A percentile compares a stretch with the other conserved stretches of the same genome.
Evolutionary conservation across 805 yeast species (phyloP).

Genomic region (Barnettozyma wickerhamii): DNA sequence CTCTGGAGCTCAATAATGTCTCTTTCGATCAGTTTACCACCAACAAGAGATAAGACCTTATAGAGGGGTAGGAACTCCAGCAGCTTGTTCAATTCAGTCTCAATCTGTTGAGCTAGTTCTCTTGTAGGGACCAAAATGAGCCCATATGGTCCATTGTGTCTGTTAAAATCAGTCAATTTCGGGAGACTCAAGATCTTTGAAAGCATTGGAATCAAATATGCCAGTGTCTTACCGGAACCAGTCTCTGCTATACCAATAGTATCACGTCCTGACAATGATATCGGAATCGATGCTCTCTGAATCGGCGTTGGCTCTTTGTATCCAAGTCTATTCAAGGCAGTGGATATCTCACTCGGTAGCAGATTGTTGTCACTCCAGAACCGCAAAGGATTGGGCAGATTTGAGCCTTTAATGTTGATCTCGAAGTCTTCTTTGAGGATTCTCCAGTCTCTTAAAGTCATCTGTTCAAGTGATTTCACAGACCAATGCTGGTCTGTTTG

Average conservation of each 20-base stretch:
- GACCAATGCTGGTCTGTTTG: constrained; percentile 51
- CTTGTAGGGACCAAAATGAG: constrained; percentile 87
- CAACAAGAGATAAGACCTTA: constrained; percentile 67
- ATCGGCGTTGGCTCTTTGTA: constrained; percentile 81
- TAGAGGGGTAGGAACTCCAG: constrained; percentile 34
- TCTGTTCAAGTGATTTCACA: constrained; percentile 53
- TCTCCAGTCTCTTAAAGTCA: constrained; percentile 89
- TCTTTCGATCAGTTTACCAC: constrained; percentile 83
- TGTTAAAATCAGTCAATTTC: constrained; percentile 40
- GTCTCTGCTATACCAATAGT: constrained; percentile 92
- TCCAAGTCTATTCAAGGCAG: constrained; percentile 36
- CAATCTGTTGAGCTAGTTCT: constrained; percentile 88
- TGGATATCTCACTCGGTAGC: constrained; percentile 40
- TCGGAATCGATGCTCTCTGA: constrained; percentile 84
- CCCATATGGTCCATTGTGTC: constrained; percentile 64
- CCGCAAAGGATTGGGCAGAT: constrained; percentile 54
- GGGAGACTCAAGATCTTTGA: constrained; percentile 47
- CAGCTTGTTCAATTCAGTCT: constrained; percentile 56
- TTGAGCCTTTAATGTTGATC: constrained; percentile 49
- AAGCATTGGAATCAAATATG: constrained; percentile 72
- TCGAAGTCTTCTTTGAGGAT: constrained; percentile 74
- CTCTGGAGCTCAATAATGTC: constrained; percentile 54
- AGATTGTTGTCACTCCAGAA: constrained; percentile 60
- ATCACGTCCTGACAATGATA: constrained; percentile 56
- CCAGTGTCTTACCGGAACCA: constrained; percentile 92